These are phyloP conservation scores for Ceratocystis smalleyi DNA, from an alignment of 2,329 filamentous ascomycete species.

Conservation along the genomic window DNA sequence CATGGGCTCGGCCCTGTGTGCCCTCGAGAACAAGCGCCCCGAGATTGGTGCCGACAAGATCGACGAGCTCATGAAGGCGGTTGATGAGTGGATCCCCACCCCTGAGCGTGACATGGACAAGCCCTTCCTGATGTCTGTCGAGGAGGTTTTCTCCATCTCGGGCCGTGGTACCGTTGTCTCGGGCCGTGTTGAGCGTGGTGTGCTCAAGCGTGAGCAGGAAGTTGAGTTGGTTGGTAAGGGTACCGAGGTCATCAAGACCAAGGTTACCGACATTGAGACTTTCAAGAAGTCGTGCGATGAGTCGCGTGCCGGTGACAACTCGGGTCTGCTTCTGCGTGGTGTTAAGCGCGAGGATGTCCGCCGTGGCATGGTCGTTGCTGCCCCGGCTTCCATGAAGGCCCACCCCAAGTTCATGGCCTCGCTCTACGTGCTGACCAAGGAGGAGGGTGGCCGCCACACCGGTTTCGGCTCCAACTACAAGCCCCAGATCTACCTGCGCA, in stretches of 20 bases:
- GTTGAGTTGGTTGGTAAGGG: conserved; percentile 90
- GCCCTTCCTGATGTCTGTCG: conserved; percentile 97
- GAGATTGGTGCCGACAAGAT: conserved; percentile 83
- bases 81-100: conserved; percentile 93
- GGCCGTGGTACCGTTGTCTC: conserved; percentile 95
- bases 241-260: conserved; percentile 75
- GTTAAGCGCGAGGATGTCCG: conserved; percentile 86
- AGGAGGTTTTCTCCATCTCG: conserved; percentile 79
- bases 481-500: conserved; percentile 90
- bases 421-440: conserved; percentile 93
- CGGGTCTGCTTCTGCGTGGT: conserved; percentile 88
- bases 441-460: conserved; percentile 93
- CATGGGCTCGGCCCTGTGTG: conserved; percentile 91
- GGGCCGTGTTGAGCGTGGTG: conserved; percentile 90
- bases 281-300: conserved; percentile 99
- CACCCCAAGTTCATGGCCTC: conserved; percentile 87
- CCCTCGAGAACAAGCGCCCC: conserved; percentile 68
- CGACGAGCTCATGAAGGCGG: conserved; percentile 75
- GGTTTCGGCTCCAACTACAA: conserved; percentile 94
- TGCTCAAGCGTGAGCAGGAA: conserved; percentile 83
- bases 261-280: conserved; percentile 98
- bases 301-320: conserved; percentile 94
- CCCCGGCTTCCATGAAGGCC: conserved; percentile 70
- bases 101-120: conserved; percentile 89
- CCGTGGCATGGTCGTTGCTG: conserved; percentile 86